phyloP scores from a whole-genome alignment of 768 basidiomycete species.

The Boletus insuetus region DNA sequence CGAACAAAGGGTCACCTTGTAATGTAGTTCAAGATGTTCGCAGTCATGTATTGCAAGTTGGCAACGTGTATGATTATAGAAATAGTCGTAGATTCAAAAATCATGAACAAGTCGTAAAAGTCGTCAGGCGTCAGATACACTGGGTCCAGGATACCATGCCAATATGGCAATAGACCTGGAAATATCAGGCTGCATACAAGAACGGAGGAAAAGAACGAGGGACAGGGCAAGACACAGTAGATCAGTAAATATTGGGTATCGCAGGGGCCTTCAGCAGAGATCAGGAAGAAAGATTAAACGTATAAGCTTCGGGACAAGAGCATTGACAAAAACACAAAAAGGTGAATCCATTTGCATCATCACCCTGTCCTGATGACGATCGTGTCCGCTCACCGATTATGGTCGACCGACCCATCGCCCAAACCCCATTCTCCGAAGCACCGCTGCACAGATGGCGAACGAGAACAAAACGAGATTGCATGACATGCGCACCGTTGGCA shows the following conservation, averaged over 20 bases:
- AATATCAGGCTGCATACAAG: neutral
- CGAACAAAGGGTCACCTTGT: no score
- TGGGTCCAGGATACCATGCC: neutral
- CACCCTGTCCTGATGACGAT: neutral
- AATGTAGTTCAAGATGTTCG: no score
- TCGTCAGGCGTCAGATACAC: neutral
- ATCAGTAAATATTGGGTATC: neutral
- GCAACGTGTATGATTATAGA: neutral
- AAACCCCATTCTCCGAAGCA: slow-evolving; percentile 26
- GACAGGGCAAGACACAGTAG: neutral
- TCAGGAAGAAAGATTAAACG: neutral
- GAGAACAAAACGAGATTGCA: slow-evolving; percentile 27
- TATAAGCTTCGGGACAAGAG: neutral
- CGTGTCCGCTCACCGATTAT: slow-evolving; percentile 12
- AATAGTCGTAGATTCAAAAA: neutral
- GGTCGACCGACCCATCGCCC: slow-evolving; percentile 23
- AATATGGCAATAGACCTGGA: neutral
- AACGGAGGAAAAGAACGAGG: neutral
- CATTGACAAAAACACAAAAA: neutral
- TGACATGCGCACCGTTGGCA: slow-evolving; percentile 14
- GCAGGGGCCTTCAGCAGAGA: neutral
- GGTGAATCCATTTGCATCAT: neutral
- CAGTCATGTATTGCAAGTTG: neutral
- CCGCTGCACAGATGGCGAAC: slow-evolving; percentile 25
- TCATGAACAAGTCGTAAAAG: slow-evolving; percentile 2